phyloP scores from a whole-genome alignment of 768 basidiomycete genomes.

The Mycena capillaripes region DNA sequence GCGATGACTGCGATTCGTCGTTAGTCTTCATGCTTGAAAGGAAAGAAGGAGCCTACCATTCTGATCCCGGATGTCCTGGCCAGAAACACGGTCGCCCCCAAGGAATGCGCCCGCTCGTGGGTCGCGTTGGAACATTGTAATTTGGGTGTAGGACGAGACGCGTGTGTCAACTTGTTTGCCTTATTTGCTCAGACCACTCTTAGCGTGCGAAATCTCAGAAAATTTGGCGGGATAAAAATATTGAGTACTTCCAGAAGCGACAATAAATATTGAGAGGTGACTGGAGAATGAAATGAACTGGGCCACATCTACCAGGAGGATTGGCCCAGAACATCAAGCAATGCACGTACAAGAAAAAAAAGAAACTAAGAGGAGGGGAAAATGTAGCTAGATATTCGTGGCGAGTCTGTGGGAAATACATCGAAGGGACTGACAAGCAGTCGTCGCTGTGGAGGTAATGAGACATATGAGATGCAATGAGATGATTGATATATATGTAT shows the following conservation, averaged over 20 bases:
- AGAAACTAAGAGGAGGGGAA: not conserved
- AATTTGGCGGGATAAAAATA: not conserved
- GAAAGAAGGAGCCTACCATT: slow-evolving; percentile 75
- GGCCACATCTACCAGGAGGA: slow-evolving; percentile 24
- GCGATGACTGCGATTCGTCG: slow-evolving; percentile 78
- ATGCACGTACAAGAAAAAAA: slow-evolving; percentile 30
- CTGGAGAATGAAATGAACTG: slow-evolving; percentile 23
- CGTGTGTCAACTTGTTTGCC: slow-evolving; percentile 19
- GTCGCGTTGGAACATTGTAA: slow-evolving; percentile 89
- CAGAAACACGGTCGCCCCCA: slow-evolving; percentile 93
- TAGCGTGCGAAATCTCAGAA: slow-evolving; percentile 16
- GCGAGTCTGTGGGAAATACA: slow-evolving; percentile 31
- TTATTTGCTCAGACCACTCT: not conserved
- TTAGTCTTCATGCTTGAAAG: not conserved
- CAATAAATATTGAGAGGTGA: slow-evolving; percentile 36
- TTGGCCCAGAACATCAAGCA: slow-evolving; percentile 18
- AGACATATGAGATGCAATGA: slow-evolving; percentile 37
- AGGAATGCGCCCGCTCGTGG: slow-evolving; percentile 92
- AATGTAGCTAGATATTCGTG: slow-evolving; percentile 15
- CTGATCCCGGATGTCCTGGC: slow-evolving; percentile 96
- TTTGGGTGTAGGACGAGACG: slow-evolving; percentile 20
- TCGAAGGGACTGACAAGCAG: slow-evolving; percentile 32
- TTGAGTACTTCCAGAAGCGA: slow-evolving; percentile 24
- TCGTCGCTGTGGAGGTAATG: slow-evolving; percentile 33
- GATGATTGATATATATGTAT: slow-evolving; percentile 35